Conservation (phyloP, 2,329 filamentous ascomycete species). For the Diaporthe citriasiana region DNA sequence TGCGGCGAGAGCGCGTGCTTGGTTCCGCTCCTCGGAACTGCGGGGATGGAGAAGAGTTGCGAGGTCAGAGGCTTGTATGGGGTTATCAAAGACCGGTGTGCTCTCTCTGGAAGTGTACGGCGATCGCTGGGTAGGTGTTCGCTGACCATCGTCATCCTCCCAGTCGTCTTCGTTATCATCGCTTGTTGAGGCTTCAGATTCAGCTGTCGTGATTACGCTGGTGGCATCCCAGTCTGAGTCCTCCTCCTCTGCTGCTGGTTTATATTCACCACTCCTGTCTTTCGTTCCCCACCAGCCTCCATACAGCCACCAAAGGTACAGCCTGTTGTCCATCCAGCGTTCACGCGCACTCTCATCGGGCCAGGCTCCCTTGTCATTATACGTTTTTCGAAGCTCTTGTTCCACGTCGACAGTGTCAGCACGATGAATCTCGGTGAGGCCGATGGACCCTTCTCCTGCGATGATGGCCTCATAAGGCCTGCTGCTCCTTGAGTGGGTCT, state of each 20-base stretch:
- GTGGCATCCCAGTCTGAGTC: slow-evolving; percentile 70
- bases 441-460: slow-evolving; percentile 64
- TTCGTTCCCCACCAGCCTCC: slow-evolving; percentile 88
- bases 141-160: slow-evolving; percentile 62
- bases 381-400: slow-evolving; percentile 76
- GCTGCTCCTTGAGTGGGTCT: slow-evolving; percentile 41
- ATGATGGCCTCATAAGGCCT: slow-evolving; percentile 67
- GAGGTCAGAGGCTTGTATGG: slow-evolving; percentile 77
- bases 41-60: slow-evolving; percentile 86
- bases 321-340: slow-evolving; percentile 76
- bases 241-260: slow-evolving; percentile 67
- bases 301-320: slow-evolving; percentile 88
- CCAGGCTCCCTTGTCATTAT: slow-evolving; percentile 49
- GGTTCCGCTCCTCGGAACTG: slow-evolving; percentile 81
- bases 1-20: slow-evolving; percentile 84
- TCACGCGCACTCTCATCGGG: slow-evolving; percentile 65
- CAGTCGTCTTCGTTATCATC: slow-evolving; percentile 49
- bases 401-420: slow-evolving; percentile 84
- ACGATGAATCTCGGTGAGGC: slow-evolving; percentile 61
- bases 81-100: slow-evolving; percentile 72
- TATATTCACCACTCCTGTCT: slow-evolving; percentile 86
- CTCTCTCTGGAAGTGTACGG: slow-evolving; percentile 63
- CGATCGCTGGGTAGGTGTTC: slow-evolving; percentile 80
- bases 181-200: slow-evolving; percentile 47
- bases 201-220: slow-evolving; percentile 79